phyloP scores from a whole-genome alignment of 192 early-diverging fungal genomes.

The Dispira parvispora region DNA sequence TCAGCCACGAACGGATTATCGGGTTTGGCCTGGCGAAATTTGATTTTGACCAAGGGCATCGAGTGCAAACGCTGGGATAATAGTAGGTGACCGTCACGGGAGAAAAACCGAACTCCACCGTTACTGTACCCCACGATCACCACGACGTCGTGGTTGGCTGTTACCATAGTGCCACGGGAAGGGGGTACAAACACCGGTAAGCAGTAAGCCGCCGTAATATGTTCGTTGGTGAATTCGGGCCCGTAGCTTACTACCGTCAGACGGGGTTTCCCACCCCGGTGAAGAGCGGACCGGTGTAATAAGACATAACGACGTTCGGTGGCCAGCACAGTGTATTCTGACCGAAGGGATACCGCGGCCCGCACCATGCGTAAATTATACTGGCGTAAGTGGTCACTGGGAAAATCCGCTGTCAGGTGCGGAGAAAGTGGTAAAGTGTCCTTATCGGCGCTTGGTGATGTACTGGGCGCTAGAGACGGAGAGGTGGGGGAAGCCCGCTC shows the following conservation, averaged over 20 bases:
- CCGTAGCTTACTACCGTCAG: constrained; percentile 4
- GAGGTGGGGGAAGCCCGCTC: too few species aligned
- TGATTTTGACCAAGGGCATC: constrained; percentile 10
- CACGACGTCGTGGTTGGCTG: not conserved
- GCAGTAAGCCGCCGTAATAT: not conserved
- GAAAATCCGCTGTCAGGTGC: too few species aligned
- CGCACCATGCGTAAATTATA: constrained; percentile 1
- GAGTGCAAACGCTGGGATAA: constrained; percentile 8
- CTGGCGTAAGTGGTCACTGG: too few species aligned
- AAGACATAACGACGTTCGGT: constrained; percentile 8
- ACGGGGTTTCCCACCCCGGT: not conserved
- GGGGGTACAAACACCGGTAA: not conserved
- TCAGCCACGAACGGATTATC: not conserved
- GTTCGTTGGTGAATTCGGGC: not conserved
- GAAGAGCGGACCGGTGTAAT: not conserved
- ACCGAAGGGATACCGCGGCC: not conserved
- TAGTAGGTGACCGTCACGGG: constrained; percentile 3
- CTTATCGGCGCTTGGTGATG: too few species aligned
- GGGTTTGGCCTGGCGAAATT: constrained; percentile 1
- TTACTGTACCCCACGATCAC: constrained; percentile 7
- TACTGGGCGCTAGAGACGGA: too few species aligned
- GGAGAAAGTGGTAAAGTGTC: too few species aligned
- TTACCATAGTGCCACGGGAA: not conserved
- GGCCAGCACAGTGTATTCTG: not conserved
- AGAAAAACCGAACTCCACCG: constrained; percentile 8